Percentiles rank a stretch among this genome's conserved stretches.
Conservation (phyloP, 495 filamentous ascomycete genomes). For the Podospora appendiculata region DNA sequence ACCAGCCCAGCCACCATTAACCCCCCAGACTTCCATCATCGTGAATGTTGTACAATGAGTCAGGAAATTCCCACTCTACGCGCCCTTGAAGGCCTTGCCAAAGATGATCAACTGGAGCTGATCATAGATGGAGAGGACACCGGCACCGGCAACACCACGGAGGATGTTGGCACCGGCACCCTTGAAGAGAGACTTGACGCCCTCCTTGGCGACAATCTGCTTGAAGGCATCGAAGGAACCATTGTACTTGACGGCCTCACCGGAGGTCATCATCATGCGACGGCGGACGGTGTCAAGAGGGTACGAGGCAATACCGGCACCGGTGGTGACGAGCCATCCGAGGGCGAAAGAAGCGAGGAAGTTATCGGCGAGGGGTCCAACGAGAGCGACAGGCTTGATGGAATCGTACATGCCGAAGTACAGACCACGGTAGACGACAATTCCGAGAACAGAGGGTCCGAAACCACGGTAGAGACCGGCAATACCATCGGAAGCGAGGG, state of each 20-base stretch:
- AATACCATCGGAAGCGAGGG: conserved; percentile 94
- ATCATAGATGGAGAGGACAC: conserved; percentile 99
- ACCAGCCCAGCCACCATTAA: conserved; percentile 10
- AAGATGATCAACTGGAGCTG: conserved; percentile 97
- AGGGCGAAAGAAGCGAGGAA: conserved; percentile 98
- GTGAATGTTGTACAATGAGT: conserved; percentile 26
- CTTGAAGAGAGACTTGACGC: conserved; percentile 98
- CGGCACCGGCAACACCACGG: conserved; percentile 99
- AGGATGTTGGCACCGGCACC: conserved; percentile 99
- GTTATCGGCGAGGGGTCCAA: conserved; percentile 88
- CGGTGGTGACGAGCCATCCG: conserved; percentile 99
- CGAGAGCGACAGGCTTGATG: conserved; percentile 95
- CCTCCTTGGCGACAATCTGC: conserved; percentile 96
- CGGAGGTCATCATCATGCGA: conserved; percentile 99
- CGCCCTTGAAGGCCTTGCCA: conserved; percentile 98
- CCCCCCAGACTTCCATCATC: conserved; percentile 21
- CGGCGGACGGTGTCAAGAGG: conserved; percentile 99
- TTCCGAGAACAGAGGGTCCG: conserved; percentile 96
- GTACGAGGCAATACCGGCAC: conserved; percentile 99
- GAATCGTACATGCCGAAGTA: conserved; percentile 99
- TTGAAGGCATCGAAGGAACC: conserved; percentile 85
- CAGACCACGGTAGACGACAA: conserved; percentile 99
- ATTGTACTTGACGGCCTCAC: conserved; percentile 99
- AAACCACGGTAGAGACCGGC: conserved; percentile 99
- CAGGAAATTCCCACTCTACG: conserved; percentile 58